Percentiles rank a stretch among this genome's conserved stretches.
phyloP scores from a whole-genome alignment of 192 early-diverging fungal species.

The Entomortierella parvispora region DNA sequence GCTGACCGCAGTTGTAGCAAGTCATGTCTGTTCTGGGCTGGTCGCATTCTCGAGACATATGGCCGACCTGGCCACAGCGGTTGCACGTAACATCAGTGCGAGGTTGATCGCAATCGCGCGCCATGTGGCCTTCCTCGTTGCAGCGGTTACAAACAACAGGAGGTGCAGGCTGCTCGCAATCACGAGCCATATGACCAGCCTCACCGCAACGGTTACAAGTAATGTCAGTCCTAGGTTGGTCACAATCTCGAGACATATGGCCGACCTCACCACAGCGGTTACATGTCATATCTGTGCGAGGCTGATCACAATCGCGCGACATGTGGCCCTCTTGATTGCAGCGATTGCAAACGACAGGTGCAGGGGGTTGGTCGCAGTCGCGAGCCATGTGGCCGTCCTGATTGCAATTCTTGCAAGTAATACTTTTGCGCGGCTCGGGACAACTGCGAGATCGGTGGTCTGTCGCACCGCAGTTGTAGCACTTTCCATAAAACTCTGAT shows the following conservation, averaged over 20 bases:
- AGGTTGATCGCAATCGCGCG: background rate
- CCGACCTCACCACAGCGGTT: constrained; percentile 56
- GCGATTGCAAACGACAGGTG: constrained; percentile 17
- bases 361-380: constrained; percentile 54
- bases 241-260: constrained; percentile 58
- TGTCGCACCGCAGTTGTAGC: constrained; percentile 55
- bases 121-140: constrained; percentile 16
- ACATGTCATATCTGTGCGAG: constrained; percentile 31
- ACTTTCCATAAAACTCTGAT: constrained; percentile 48
- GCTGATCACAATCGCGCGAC: constrained; percentile 40
- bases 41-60: constrained; percentile 8
- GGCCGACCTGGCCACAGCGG: constrained; percentile 7
- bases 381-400: constrained; percentile 56
- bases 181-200: constrained; percentile 56
- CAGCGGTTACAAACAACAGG: constrained; percentile 43
- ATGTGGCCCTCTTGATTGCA: constrained; percentile 31
- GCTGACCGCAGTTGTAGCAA: constrained; percentile 42
- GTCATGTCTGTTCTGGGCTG: constrained; percentile 9
- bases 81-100: background rate
- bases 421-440: constrained; percentile 39
- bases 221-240: constrained; percentile 19
- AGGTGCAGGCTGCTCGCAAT: constrained; percentile 42
- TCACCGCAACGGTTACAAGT: constrained; percentile 24
- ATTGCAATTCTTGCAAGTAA: constrained; percentile 64
- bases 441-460: constrained; percentile 64